Conservation (phyloP, 352 stramenopile species). For the Pythium myriotylum region DNA sequence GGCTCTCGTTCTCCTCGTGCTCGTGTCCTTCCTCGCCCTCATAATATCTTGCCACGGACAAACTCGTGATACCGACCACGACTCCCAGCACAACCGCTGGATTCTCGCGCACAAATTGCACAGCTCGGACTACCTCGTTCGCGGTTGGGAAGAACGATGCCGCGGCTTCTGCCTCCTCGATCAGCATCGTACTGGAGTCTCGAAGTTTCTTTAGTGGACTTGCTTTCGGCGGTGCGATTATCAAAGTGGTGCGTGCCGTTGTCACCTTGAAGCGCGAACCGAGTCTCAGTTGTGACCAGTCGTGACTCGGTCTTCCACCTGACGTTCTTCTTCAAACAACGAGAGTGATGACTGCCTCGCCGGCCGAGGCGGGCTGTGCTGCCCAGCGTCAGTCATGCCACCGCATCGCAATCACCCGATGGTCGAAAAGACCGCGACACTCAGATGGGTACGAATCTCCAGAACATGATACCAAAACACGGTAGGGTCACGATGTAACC, state of each 20-base stretch:
- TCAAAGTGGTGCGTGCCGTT: constrained; percentile 18
- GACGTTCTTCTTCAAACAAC: not conserved
- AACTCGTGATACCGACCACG: constrained; percentile 67
- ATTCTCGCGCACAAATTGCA: constrained; percentile 72
- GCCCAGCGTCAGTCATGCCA: not conserved
- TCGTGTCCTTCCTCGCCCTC: constrained; percentile 29
- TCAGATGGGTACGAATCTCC: constrained; percentile 17
- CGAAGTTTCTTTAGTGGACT: constrained; percentile 1
- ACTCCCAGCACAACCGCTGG: constrained; percentile 62
- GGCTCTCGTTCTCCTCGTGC: not conserved
- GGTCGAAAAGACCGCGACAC: constrained; percentile 19
- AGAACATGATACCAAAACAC: constrained; percentile 3
- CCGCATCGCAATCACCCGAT: not conserved
- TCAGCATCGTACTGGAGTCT: constrained; percentile 18
- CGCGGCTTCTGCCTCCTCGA: constrained; percentile 43
- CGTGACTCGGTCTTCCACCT: constrained; percentile 6
- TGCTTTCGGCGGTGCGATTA: not conserved
- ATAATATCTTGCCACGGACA: constrained; percentile 73
- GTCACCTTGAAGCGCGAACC: constrained; percentile 10
- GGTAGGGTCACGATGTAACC: not conserved
- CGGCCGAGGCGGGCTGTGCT: not conserved
- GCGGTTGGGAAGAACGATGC: constrained; percentile 69
- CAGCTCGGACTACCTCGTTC: constrained; percentile 59
- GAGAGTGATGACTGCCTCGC: constrained; percentile 6
- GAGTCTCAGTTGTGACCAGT: constrained; percentile 15